Evolutionary conservation across 768 basidiomycete genomes (phyloP).

Genomic region (Podaxis mareebaensis): DNA sequence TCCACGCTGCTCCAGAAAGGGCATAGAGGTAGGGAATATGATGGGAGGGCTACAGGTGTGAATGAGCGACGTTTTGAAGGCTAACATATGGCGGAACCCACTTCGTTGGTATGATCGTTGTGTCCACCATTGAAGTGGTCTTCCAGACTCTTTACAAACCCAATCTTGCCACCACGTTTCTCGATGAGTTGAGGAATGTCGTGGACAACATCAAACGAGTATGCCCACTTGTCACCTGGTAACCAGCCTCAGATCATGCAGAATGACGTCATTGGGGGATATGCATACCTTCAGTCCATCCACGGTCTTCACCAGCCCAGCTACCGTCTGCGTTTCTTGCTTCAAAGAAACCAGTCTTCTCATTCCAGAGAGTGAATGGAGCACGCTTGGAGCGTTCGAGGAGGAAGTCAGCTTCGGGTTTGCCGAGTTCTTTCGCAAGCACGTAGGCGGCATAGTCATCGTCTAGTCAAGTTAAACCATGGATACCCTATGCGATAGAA

Average conservation of each 20-base stretch:
- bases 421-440: conserved; percentile 55
- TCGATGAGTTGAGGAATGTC: conserved; percentile 63
- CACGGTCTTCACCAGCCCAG: conserved; percentile 71
- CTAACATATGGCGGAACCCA: conserved; percentile 23
- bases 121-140: conserved; percentile 61
- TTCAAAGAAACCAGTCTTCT: conserved; percentile 78
- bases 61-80: neutral
- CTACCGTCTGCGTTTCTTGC: conserved; percentile 66
- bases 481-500: neutral
- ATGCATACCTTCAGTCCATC: conserved; percentile 76
- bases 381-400: conserved; percentile 52
- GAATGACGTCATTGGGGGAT: neutral
- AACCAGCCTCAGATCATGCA: neutral
- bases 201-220: conserved; percentile 78
- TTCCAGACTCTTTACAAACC: conserved; percentile 69
- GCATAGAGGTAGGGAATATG: conserved; percentile 86
- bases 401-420: conserved; percentile 51
- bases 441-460: conserved; percentile 76
- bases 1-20: conserved; percentile 68
- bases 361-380: conserved; percentile 70
- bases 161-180: conserved; percentile 62
- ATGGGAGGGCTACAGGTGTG: conserved; percentile 63
- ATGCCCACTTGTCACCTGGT: conserved; percentile 58
- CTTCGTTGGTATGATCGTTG: conserved; percentile 84
- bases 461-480: conserved; percentile 39